These are phyloP conservation scores for Globisporangium paroecandrum DNA, from an alignment of 352 stramenopile genomes.

Conservation along the genomic window DNA sequence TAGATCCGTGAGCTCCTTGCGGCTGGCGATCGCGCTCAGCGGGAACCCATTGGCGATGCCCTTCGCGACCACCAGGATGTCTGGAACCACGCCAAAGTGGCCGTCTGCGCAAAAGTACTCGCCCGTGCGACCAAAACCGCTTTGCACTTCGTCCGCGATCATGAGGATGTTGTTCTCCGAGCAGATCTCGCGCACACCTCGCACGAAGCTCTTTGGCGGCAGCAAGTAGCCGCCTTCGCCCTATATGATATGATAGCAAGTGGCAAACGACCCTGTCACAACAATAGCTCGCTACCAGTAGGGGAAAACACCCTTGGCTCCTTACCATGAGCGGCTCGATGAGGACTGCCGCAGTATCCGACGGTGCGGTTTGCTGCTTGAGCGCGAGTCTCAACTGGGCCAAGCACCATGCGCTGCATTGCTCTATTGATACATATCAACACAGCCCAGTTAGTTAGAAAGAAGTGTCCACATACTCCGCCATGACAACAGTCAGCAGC, in stretches of 20 bases:
- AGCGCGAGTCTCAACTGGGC: constrained; percentile 77
- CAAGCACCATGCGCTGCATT: constrained; percentile 70
- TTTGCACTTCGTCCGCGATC: constrained; percentile 91
- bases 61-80: constrained; percentile 94
- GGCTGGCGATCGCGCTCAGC: constrained; percentile 85
- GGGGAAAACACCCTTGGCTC: background rate
- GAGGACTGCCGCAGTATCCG: constrained; percentile 65
- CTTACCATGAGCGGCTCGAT: constrained; percentile 80
- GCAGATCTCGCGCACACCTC: constrained; percentile 88
- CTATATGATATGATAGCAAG: constrained; percentile 12
- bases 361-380: constrained; percentile 58
- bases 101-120: constrained; percentile 85
- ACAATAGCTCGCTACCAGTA: constrained; percentile 32
- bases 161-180: constrained; percentile 91
- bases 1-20: constrained; percentile 81
- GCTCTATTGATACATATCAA: constrained; percentile 23
- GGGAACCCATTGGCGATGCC: constrained; percentile 92
- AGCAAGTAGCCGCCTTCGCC: constrained; percentile 91
- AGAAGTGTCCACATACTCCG: background rate
- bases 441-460: background rate
- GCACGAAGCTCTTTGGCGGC: constrained; percentile 89
- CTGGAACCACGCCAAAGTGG: constrained; percentile 79
- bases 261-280: constrained; percentile 25
- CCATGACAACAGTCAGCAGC: background rate
- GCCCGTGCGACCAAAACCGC: constrained; percentile 86